Conservation (phyloP, 768 basidiomycete species). For the Scleroderma bovista region DNA sequence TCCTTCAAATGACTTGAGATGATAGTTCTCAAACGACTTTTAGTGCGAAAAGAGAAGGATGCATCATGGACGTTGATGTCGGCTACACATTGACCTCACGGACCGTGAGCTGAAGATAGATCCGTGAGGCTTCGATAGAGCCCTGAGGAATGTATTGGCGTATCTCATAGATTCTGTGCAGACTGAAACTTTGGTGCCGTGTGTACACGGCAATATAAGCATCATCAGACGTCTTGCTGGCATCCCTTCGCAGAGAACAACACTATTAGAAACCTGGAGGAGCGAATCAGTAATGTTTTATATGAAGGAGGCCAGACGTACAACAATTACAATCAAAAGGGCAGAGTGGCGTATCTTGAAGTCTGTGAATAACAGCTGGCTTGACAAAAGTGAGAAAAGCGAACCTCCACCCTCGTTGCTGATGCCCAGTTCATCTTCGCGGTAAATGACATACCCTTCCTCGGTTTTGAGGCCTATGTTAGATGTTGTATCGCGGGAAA, state of each 20-base stretch:
- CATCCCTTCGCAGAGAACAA: too few species aligned
- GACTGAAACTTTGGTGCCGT: too few species aligned
- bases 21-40: slow-evolving; percentile 16
- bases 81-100: slow-evolving; percentile 62
- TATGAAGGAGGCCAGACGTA: slow-evolving; percentile 33
- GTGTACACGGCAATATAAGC: too few species aligned
- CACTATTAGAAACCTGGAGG: slow-evolving; percentile 22
- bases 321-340: slow-evolving; percentile 90
- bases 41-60: slow-evolving; percentile 18
- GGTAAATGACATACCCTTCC: slow-evolving; percentile 76
- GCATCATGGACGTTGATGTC: slow-evolving; percentile 33
- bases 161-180: too few species aligned
- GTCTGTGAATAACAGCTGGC: slow-evolving; percentile 16
- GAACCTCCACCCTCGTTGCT: slow-evolving; percentile 65
- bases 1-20: slow-evolving; percentile 10
- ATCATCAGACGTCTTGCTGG: too few species aligned
- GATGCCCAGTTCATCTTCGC: slow-evolving; percentile 79
- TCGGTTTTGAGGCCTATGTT: slow-evolving; percentile 67
- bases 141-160: slow-evolving; percentile 30
- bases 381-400: slow-evolving; percentile 17
- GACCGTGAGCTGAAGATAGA: slow-evolving; percentile 36
- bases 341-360: slow-evolving; percentile 72
- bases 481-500: slow-evolving; percentile 7
- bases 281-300: not conserved
- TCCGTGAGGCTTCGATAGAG: slow-evolving; percentile 56